These are phyloP conservation scores for Xenoacremonium recifei DNA, from an alignment of 2,329 filamentous ascomycete genomes.

Conservation along the genomic window DNA sequence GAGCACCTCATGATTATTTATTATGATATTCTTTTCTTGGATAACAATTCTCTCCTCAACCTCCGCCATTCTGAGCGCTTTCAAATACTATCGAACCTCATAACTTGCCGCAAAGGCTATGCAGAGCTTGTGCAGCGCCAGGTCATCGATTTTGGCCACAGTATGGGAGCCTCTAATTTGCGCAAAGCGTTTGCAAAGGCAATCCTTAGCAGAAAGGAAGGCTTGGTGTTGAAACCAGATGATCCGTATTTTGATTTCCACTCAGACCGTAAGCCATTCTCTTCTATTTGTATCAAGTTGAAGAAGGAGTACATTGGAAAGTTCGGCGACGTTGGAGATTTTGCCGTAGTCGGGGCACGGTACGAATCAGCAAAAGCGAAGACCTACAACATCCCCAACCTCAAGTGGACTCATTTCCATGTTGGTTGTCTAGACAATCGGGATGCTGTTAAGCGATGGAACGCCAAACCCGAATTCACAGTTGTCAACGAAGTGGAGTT, in stretches of 20 bases:
- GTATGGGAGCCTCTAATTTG: slow-evolving; percentile 52
- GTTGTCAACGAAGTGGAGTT: slow-evolving; percentile 65
- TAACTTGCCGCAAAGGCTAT: slow-evolving; percentile 54
- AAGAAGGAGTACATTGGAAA: slow-evolving; percentile 82
- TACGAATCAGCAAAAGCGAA: slow-evolving; percentile 65
- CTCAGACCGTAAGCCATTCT: slow-evolving; percentile 33
- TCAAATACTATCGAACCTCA: slow-evolving; percentile 55
- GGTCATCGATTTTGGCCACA: slow-evolving; percentile 62
- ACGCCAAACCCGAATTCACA: slow-evolving; percentile 58
- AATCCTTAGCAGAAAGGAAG: slow-evolving; percentile 69
- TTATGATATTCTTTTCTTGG: slow-evolving; percentile 55
- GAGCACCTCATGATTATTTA: slow-evolving; percentile 64
- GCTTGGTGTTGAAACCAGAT: slow-evolving; percentile 77
- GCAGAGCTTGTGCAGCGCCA: slow-evolving; percentile 67
- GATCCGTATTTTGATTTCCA: slow-evolving; percentile 70
- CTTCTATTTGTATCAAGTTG: slow-evolving; percentile 69
- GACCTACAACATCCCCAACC: slow-evolving; percentile 48
- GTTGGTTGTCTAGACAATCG: slow-evolving; percentile 75
- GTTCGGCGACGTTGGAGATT: slow-evolving; percentile 80
- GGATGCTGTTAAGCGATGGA: slow-evolving; percentile 50
- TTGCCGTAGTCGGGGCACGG: slow-evolving; percentile 73
- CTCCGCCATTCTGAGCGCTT: slow-evolving; percentile 59
- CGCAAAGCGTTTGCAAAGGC: slow-evolving; percentile 64
- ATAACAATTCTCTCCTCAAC: slow-evolving; percentile 51
- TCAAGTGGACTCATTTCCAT: slow-evolving; percentile 79